These are phyloP conservation scores for Fusarium sp. DNA, from an alignment of 2,329 filamentous ascomycete species.

Conservation along the genomic window DNA sequence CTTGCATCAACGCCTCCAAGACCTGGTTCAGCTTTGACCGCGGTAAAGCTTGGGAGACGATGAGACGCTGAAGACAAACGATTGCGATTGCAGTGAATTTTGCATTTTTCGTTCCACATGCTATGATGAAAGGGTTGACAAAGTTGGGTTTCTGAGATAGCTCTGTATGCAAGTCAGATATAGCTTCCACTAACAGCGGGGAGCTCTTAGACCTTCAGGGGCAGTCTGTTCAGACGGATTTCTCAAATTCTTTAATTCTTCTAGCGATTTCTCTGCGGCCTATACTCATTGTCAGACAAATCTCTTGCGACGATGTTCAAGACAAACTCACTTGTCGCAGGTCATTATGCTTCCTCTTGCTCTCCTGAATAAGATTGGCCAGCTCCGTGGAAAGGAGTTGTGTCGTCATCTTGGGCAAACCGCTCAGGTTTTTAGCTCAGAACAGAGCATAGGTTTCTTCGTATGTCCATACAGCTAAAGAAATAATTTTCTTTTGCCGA, in stretches of 20 bases:
- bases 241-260: slow-evolving; percentile 76
- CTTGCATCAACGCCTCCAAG: slow-evolving; percentile 87
- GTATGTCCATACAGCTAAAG: slow-evolving; percentile 45
- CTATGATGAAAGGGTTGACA: slow-evolving; percentile 92
- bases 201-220: slow-evolving; percentile 49
- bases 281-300: slow-evolving; percentile 49
- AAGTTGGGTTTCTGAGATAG: slow-evolving; percentile 84
- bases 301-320: neutral
- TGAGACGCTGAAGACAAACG: slow-evolving; percentile 87
- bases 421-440: slow-evolving; percentile 39
- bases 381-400: slow-evolving; percentile 91
- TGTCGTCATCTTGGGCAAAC: slow-evolving; percentile 77
- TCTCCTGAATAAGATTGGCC: slow-evolving; percentile 91
- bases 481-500: slow-evolving; percentile 18
- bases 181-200: slow-evolving; percentile 21
- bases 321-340: slow-evolving; percentile 75
- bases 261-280: slow-evolving; percentile 93
- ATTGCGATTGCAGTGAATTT: slow-evolving; percentile 91
- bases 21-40: slow-evolving; percentile 84
- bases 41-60: slow-evolving; percentile 83
- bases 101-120: slow-evolving; percentile 88
- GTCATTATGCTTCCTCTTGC: slow-evolving; percentile 93
- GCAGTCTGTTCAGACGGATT: slow-evolving; percentile 53
- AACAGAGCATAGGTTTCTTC: slow-evolving; percentile 37
- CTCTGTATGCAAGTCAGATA: slow-evolving; percentile 65